A percentile compares a stretch with the other conserved stretches of the same genome.
phyloP scores from a whole-genome alignment of 164 flowering plant species.

The Vitis riparia region DNA sequence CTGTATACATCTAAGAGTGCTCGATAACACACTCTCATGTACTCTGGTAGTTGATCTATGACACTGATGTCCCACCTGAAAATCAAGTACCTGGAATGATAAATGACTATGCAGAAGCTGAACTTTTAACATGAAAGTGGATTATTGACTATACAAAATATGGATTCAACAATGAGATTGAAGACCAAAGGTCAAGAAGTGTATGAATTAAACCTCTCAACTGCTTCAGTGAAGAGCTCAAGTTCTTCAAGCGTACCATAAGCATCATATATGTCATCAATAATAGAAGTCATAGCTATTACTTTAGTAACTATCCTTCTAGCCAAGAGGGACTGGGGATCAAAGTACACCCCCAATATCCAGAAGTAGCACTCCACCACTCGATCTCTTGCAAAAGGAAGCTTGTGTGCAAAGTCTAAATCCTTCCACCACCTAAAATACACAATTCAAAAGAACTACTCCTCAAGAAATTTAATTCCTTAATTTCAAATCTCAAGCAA shows the following conservation, averaged over 20 bases:
- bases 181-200: no score
- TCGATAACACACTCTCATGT: slow-evolving; percentile 32
- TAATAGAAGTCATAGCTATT: slow-evolving; percentile 9
- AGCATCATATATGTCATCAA: slow-evolving; percentile 30
- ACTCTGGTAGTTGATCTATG: slow-evolving; percentile 37
- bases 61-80: slow-evolving; percentile 40
- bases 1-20: slow-evolving; percentile 23
- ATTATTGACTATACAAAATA: no score
- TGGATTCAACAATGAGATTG: no score
- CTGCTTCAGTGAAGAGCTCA: slow-evolving; percentile 21
- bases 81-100: not conserved
- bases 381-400: slow-evolving; percentile 40
- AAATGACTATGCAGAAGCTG: not conserved
- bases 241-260: slow-evolving; percentile 29
- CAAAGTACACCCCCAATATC: slow-evolving; percentile 26
- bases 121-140: no score
- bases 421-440: slow-evolving; percentile 46
- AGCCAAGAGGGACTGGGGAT: slow-evolving; percentile 28
- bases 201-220: slow-evolving; percentile 21
- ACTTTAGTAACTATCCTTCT: slow-evolving; percentile 20
- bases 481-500: no score
- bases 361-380: slow-evolving; percentile 44
- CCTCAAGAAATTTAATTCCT: not conserved
- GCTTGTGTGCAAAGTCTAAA: slow-evolving; percentile 21
- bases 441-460: not conserved